Base-by-base conservation (phyloP, 139 green algal species). In the Chlamydomonas incerta region DNA sequence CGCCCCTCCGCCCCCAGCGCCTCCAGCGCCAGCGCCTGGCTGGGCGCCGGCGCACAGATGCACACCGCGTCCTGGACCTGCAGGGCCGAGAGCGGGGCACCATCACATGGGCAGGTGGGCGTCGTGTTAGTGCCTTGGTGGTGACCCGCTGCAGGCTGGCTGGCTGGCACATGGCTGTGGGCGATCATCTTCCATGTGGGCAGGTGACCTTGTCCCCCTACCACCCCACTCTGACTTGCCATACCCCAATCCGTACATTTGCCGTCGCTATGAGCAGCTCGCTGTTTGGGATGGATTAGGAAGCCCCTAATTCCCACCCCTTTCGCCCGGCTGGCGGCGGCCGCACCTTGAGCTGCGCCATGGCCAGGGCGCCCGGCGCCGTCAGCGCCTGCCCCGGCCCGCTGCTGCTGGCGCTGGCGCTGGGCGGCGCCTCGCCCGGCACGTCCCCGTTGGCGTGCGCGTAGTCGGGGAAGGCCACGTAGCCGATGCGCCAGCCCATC, bases 401-500 rank as follows among this genome's bases (percentile, higher is more conserved):
- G 62, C 41, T 26, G 76, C 29, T 65, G 63, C 41, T 46, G 14
- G 2, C 18, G 37, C 3, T 21, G 70, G 37, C 4, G 70, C 24
- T 23, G 50, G n/a, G 24, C 33, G n/a, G 24, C 33, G 28, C 75
- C 28, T 62, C 60, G 9, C 74, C 74, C 74, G 52, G 46, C 50
- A 81, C 74, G 34, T 81, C 74, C 74, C 5, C 58, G 58, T 83
- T 82, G 74, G 69, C 41, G 28, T 74, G 41, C 24, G 86, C 41
- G 13, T 33, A 69, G 58, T 93, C 87, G 2, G 85, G 92, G 65
- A 94, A 95, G 0, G 93, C 93, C 17, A 98, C 88, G 91, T 98
- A 98, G n/a, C 96, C 96, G 60, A 97, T 86, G 23, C 94, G 83
- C 95, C 95, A 98, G 9, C 96, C 96, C 95, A 98, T 98, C 95